Evolutionary conservation across 441 rosid genomes (phyloP), one percentile per base, ranked within the genome.

Genomic region (Codiaeum variegatum): DNA sequence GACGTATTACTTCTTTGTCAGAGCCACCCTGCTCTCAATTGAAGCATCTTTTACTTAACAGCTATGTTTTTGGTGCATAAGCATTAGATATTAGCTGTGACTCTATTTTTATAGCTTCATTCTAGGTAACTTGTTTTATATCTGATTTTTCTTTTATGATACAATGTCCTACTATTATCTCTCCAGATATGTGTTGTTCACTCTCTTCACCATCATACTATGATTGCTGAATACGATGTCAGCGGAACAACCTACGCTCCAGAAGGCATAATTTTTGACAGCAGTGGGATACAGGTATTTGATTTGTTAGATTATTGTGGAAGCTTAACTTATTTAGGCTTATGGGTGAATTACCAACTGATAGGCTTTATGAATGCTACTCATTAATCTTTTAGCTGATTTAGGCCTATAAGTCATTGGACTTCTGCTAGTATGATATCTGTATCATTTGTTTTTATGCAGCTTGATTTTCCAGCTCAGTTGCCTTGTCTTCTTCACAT

Each of bases 161-260:
- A 61, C 65, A 40, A 38, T 66, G 67, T 75, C 61, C 62, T 26
- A 69, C 23, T 54, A 36, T 62, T 61, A n/a, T 81, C 63, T 73
- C 51, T 74, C 76, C 87, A 95, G 99, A 86, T 95, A 79, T 95
- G 97, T 73, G 95, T 89, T 73, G 83, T 91, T 81, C 87, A 89
- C 68, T 91, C 98, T 75, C 76, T 83, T 72, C 85, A 91, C 67
- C 85, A 76, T 76, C 89, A 90, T 80, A 91, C 91, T 59, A 12
- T 76, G 79, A 74, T 89, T 62, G 79, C 83, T 81, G 99, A 93
- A 80, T 95, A 83, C 83, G 83, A 75, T 85, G 93, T 93, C 73
- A 85, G 88, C 71, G 99, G 99, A 77, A 93, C 99, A 74, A 90
- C 97, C 38, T 95, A 91, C 85, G 95, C 99, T 69, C 99, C 99